Evolutionary conservation across 495 filamentous ascomycete genomes (phyloP).

Genomic region (Penicillium nucicola): DNA sequence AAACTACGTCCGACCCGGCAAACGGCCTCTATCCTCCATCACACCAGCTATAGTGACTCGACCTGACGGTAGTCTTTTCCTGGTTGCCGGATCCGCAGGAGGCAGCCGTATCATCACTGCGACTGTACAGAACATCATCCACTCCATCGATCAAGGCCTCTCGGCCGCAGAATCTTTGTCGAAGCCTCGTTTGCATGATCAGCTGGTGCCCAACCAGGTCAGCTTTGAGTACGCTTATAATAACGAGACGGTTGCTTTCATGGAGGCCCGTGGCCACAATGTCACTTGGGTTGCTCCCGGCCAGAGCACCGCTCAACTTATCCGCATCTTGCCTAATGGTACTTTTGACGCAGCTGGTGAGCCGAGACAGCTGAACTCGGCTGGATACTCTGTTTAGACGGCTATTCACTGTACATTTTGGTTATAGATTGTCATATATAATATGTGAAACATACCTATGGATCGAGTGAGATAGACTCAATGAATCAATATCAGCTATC

Average conservation of each 20-base stretch:
- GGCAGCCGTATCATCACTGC: slow-evolving; percentile 87
- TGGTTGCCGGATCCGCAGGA: slow-evolving; percentile 74
- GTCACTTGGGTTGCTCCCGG: slow-evolving; percentile 66
- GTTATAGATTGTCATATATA: background rate
- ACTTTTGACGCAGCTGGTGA: slow-evolving; percentile 76
- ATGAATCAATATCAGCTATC: too few relatives aligned
- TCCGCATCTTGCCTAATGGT: slow-evolving; percentile 66
- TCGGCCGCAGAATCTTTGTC: slow-evolving; percentile 59
- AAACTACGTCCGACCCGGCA: slow-evolving; percentile 79
- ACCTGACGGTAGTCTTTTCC: slow-evolving; percentile 62
- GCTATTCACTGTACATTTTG: background rate
- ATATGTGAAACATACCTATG: background rate
- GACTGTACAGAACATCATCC: slow-evolving; percentile 71
- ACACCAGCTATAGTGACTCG: slow-evolving; percentile 72
- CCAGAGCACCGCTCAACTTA: slow-evolving; percentile 66
- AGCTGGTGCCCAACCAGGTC: slow-evolving; percentile 68
- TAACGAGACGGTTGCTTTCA: slow-evolving; percentile 59
- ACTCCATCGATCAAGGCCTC: slow-evolving; percentile 65
- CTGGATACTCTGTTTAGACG: slow-evolving; percentile 61
- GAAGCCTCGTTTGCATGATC: slow-evolving; percentile 74
- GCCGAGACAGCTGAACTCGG: slow-evolving; percentile 71
- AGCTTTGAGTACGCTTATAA: slow-evolving; percentile 71
- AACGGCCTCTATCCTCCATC: slow-evolving; percentile 78
- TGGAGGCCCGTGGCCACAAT: slow-evolving; percentile 66
- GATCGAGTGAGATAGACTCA: background rate